A percentile compares a stretch with the other conserved stretches of the same genome.
Evolutionary conservation across 441 rosid genomes (phyloP).

Genomic region (Arabidopsis lyrata): DNA sequence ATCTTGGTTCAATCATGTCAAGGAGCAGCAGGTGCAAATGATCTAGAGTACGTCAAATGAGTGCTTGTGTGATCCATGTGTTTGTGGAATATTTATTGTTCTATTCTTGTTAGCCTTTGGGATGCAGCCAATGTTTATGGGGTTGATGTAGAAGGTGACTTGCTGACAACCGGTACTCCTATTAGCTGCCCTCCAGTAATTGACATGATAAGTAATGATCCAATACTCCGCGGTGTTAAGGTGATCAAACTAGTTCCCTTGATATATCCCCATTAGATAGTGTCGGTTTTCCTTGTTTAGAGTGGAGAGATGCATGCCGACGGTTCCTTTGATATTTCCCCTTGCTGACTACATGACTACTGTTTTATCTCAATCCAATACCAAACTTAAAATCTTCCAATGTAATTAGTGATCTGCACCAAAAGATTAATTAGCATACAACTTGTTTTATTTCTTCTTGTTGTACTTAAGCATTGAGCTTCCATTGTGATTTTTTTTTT

Average conservation of each 20-base stretch:
- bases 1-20: slow-evolving; percentile 97
- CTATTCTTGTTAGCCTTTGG: slow-evolving; percentile 70
- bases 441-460: neutral
- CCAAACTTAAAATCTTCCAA: neutral
- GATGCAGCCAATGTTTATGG: slow-evolving; percentile 90
- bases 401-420: slow-evolving; percentile 3
- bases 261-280: neutral
- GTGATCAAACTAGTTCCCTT: slow-evolving; percentile 49
- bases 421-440: neutral
- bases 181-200: slow-evolving; percentile 84
- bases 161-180: slow-evolving; percentile 82
- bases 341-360: neutral
- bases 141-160: slow-evolving; percentile 66
- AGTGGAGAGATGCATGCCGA: neutral
- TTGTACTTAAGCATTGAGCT: neutral
- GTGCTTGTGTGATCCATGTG: slow-evolving; percentile 27
- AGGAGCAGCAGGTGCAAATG: slow-evolving; percentile 76
- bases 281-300: neutral
- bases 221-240: slow-evolving; percentile 88
- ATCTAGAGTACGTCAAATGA: slow-evolving; percentile 36
- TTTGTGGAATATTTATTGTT: slow-evolving; percentile 32
- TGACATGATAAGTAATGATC: slow-evolving; percentile 95
- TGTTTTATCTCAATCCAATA: neutral
- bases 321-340: too few relatives aligned
- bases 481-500: neutral